These are phyloP conservation scores for Ilyonectria destructans DNA, from an alignment of 2,329 filamentous ascomycete species.

Conservation along the genomic window DNA sequence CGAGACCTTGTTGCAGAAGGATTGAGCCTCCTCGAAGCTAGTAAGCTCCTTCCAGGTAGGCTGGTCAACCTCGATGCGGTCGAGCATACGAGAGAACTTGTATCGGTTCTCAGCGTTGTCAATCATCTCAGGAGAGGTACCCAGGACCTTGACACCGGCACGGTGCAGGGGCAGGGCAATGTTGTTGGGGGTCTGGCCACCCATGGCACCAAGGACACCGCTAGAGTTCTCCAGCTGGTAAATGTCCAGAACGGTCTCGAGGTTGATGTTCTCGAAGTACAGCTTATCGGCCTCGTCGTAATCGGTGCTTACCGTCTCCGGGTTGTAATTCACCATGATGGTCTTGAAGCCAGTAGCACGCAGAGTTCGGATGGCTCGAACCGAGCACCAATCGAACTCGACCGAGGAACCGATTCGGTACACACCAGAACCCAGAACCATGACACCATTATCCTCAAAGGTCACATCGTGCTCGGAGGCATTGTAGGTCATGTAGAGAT, in stretches of 20 bases:
- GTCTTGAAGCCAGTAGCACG: slow-evolving; percentile 91
- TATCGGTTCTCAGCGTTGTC: slow-evolving; percentile 97
- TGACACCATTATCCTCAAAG: slow-evolving; percentile 93
- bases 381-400: slow-evolving; percentile 99
- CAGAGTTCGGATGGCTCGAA: slow-evolving; percentile 92
- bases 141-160: slow-evolving; percentile 91
- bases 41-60: slow-evolving; percentile 98
- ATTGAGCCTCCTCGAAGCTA: slow-evolving; percentile 90
- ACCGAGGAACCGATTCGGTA: slow-evolving; percentile 98
- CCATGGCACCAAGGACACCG: slow-evolving; percentile 95
- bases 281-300: slow-evolving; percentile 95
- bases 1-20: slow-evolving; percentile 89
- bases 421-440: slow-evolving; percentile 96
- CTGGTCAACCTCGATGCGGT: slow-evolving; percentile 95
- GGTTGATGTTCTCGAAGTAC: slow-evolving; percentile 96
- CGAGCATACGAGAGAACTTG: slow-evolving; percentile 99
- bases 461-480: slow-evolving; percentile 86
- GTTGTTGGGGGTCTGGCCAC: slow-evolving; percentile 98
- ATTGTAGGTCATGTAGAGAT: slow-evolving; percentile 97
- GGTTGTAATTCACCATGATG: slow-evolving; percentile 96
- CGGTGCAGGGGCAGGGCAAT: slow-evolving; percentile 92
- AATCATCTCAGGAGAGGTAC: slow-evolving; percentile 99
- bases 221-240: slow-evolving; percentile 88
- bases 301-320: slow-evolving; percentile 91
- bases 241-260: slow-evolving; percentile 93